Evolutionary conservation across 768 basidiomycete species (phyloP), one percentile per base, ranked within the genome.

Genomic region (Podaxis carcinomalis): DNA sequence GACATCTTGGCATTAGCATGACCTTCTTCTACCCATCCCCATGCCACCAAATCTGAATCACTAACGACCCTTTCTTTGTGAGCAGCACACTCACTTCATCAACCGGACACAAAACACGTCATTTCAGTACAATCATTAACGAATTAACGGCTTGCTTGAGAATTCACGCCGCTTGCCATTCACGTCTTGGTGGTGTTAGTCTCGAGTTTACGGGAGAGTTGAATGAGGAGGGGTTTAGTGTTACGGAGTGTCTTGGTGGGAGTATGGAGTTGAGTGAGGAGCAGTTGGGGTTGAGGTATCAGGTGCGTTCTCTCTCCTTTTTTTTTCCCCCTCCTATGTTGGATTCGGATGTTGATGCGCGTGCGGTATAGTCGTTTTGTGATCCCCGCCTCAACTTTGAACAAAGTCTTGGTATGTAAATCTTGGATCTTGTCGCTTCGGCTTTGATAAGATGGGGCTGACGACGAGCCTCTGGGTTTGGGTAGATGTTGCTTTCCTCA

Each of bases 191-290:
- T 5, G 89, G 87, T 1, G 89, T 96, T 14, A 92, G 91, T 68
- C 83, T 97, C 21, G 95, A 96, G 72, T 88, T 97, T 72, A 95
- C 96, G 1, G 93, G 95, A 19, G 93, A 96, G 72, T 78, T 96
- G 55, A 89, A 90, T 63, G 87, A 92, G 10, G 88, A 97, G 59
- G 94, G 96, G 5, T 93, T 89, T 74, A 91, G 91, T 64, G 97
- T 99, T 46, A 99, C 97, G 0, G 97, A 98, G 72, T 98, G 95
- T 69, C 78, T 95, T 9, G 97, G 97, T 4, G 97, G 96, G 0
- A 96, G 93, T 65, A 98, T 98, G 95, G 89, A 92, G 69, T 77
- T 98, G 39, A 83, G 80, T 50, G 96, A 98, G 71, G 90, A 95
- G 64, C 81, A 97, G 71, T 80, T 99, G 14, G 89, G 85, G n/a